Base-by-base conservation (phyloP, 2,329 filamentous ascomycete genomes). In the Aspergillus felis region DNA sequence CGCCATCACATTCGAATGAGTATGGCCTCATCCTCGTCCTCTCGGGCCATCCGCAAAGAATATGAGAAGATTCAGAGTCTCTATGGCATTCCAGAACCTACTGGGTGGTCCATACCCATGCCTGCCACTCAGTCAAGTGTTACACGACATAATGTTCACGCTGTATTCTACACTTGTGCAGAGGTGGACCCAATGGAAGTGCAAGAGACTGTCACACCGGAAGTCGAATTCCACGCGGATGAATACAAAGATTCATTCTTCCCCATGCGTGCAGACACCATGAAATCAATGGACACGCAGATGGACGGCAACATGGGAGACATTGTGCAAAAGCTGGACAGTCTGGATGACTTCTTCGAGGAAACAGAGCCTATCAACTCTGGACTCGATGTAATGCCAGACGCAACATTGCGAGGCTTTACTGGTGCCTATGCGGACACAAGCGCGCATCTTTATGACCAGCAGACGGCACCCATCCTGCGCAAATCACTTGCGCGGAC, bases 1-100 rank as follows among this genome's bases (percentile, higher is more conserved):
- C 91, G 90, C 66, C 91, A 97, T 66, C 92, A 97, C 69, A 79
- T 99, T 57, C 87, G 94, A 42, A 99, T 99, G 95, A 97, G 93
- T 74, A 97, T 99, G 91, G 92, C 92, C 4, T 88, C 90, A 12
- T 70, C 75, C 9, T 87, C 90, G 1, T 91, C 92, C 2, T 94
- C 92, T 0, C 89, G 90, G 65, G 86, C 89, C 0, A 89, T 94
- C 51, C 87, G 91, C 51, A 97, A 97, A 71, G 92, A 97, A 74
- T 97, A 96, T 66, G 93, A 96, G 70, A 87, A 90, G 24, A 96
- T 91, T 0, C 90, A 96, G 71, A 97, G 92, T 68, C 78, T 99
- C 35, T 99, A 97, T 71, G 95, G 95, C 28, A 97, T 99, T 57
- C 94, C 94, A 0, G 93, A 97, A 71, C 88, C 92, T 24, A 94